Conservation (phyloP, 352 stramenopile species). For the Pythium apleroticum region DNA sequence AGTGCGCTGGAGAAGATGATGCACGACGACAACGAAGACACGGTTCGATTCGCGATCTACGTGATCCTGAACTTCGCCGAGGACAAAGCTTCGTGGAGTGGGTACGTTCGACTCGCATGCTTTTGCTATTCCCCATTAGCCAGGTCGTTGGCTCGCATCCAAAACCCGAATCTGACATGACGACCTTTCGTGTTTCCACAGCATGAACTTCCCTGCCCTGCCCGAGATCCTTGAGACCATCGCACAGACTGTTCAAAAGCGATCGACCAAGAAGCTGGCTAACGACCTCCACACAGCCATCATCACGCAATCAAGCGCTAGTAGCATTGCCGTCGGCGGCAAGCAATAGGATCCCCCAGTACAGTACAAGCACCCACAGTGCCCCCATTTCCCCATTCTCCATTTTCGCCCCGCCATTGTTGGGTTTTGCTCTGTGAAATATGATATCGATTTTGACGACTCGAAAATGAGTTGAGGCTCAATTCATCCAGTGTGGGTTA, state of each 20-base stretch:
- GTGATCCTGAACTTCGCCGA: slow-evolving; percentile 67
- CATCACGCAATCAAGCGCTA: slow-evolving; percentile 33
- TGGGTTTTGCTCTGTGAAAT: background rate
- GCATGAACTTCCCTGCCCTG: slow-evolving; percentile 56
- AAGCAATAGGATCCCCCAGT: slow-evolving; percentile 26
- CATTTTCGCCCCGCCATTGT: background rate
- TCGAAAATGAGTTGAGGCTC: background rate
- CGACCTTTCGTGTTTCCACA: slow-evolving; percentile 12
- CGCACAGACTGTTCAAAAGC: slow-evolving; percentile 56
- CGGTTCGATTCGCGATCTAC: slow-evolving; percentile 74
- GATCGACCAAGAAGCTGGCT: slow-evolving; percentile 72
- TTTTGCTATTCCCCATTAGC: background rate
- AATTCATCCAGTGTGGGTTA: slow-evolving; percentile 1
- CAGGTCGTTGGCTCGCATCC: background rate
- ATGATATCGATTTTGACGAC: background rate
- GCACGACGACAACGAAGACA: slow-evolving; percentile 68
- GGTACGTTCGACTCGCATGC: slow-evolving; percentile 1
- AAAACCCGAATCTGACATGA: slow-evolving; percentile 1
- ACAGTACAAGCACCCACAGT: slow-evolving; percentile 19
- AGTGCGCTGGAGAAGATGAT: slow-evolving; percentile 58
- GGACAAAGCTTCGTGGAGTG: slow-evolving; percentile 40
- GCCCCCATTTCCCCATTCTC: slow-evolving; percentile 8
- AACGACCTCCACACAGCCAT: slow-evolving; percentile 65
- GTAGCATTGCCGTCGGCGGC: slow-evolving; percentile 25
- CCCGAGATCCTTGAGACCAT: slow-evolving; percentile 61